phyloP scores from a whole-genome alignment of 2,329 filamentous ascomycete species.

The Hypoxylon sp. region DNA sequence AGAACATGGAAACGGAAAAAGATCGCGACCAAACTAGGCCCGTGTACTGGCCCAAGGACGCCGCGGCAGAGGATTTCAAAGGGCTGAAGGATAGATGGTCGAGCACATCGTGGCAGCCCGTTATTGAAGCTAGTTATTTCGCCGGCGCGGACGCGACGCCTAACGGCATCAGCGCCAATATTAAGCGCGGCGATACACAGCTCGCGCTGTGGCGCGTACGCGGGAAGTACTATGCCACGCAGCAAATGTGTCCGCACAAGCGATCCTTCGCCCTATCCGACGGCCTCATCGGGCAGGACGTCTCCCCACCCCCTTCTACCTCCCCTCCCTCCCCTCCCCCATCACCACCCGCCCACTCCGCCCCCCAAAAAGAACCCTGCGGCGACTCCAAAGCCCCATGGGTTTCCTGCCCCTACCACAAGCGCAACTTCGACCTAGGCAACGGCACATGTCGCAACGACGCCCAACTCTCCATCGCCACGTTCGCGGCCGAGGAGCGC shows the following conservation, averaged over 20 bases:
- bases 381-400: slow-evolving; percentile 66
- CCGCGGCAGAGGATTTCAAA: slow-evolving; percentile 77
- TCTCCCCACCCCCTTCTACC: slow-evolving; percentile 37
- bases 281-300: slow-evolving; percentile 80
- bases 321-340: slow-evolving; percentile 38
- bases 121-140: slow-evolving; percentile 79
- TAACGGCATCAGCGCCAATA: slow-evolving; percentile 79
- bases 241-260: slow-evolving; percentile 97
- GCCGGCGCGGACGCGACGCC: slow-evolving; percentile 71
- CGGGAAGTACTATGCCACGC: slow-evolving; percentile 84
- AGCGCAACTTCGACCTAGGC: slow-evolving; percentile 86
- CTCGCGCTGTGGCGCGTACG: slow-evolving; percentile 87
- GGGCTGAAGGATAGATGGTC: slow-evolving; percentile 73
- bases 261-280: slow-evolving; percentile 91
- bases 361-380: slow-evolving; percentile 25
- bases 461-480: slow-evolving; percentile 81
- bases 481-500: slow-evolving; percentile 81
- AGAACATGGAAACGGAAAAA: slow-evolving; percentile 76
- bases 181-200: slow-evolving; percentile 91
- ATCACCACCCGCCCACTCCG: slow-evolving; percentile 56
- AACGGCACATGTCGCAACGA: slow-evolving; percentile 82
- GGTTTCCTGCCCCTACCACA: slow-evolving; percentile 90
- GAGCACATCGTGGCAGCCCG: slow-evolving; percentile 80
- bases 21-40: slow-evolving; percentile 82
- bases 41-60: slow-evolving; percentile 79